phyloP scores from a whole-genome alignment of 345 rosid genomes.

The Citrus australasica region DNA sequence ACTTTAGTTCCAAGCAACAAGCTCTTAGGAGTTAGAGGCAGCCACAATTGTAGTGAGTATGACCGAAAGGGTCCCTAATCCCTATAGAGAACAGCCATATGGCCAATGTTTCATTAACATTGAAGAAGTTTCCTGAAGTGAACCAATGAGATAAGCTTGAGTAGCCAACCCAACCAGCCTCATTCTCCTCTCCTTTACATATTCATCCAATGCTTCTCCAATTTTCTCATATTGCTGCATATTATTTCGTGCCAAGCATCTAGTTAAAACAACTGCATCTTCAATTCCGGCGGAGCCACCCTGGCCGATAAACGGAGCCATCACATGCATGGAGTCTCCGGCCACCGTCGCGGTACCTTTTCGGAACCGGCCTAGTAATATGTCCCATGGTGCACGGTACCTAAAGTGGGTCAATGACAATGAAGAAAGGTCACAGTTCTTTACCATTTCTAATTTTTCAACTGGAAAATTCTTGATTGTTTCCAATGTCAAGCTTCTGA shows the following conservation, averaged over 20 bases:
- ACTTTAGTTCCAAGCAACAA: background rate
- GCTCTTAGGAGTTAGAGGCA: background rate
- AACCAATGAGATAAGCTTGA: background rate
- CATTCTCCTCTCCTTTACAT: constrained; percentile 24
- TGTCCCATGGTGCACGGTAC: constrained; percentile 41
- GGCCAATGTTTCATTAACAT: background rate
- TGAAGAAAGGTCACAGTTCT: constrained; percentile 23
- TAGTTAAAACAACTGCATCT: constrained; percentile 49
- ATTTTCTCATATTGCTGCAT: constrained; percentile 4
- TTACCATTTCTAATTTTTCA: too few relatives aligned
- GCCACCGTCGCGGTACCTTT: constrained; percentile 48
- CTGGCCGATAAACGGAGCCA: constrained; percentile 53
- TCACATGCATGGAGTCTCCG: constrained; percentile 51
- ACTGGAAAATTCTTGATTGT: too few relatives aligned
- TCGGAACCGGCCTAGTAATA: constrained; percentile 33
- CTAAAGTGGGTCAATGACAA: constrained; percentile 36
- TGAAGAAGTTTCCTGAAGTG: background rate
- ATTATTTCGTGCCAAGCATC: constrained; percentile 33
- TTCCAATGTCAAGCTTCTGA: too few relatives aligned
- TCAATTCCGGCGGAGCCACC: constrained; percentile 50
- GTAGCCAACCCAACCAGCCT: background rate
- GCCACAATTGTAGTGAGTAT: background rate
- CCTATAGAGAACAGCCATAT: background rate
- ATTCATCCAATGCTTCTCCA: constrained; percentile 36
- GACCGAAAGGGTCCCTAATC: background rate